phyloP scores from a whole-genome alignment of 129 eudicot species.

The Scalesia atractyloides region DNA sequence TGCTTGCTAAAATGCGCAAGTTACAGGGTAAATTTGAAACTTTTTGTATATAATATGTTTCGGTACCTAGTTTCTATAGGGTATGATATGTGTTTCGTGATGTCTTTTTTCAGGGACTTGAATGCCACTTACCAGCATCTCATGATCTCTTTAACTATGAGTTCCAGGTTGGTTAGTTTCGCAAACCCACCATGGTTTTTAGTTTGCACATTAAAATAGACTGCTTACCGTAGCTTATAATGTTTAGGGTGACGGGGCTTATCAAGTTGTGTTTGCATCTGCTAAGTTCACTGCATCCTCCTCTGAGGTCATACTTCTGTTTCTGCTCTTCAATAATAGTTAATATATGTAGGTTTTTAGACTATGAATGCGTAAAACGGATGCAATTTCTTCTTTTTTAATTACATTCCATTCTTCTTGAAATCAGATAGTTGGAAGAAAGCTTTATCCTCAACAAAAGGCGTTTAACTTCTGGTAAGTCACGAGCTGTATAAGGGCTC shows the following conservation, averaged over 20 bases:
- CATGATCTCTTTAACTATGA: slow-evolving; percentile 88
- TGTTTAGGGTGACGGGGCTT: slow-evolving; percentile 66
- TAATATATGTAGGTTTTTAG: not conserved
- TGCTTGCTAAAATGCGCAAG: slow-evolving; percentile 87
- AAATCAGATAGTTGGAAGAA: slow-evolving; percentile 54
- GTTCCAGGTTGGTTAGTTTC: slow-evolving; percentile 76
- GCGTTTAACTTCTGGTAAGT: slow-evolving; percentile 63
- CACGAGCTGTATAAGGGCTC: not conserved
- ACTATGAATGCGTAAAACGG: not conserved
- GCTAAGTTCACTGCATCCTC: slow-evolving; percentile 42
- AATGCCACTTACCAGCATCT: slow-evolving; percentile 61
- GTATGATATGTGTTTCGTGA: slow-evolving; percentile 2
- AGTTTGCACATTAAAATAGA: slow-evolving; percentile 4
- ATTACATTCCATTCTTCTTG: slow-evolving; percentile 10
- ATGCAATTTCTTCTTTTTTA: not conserved
- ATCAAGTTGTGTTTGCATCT: slow-evolving; percentile 78
- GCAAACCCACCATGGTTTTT: slow-evolving; percentile 7
- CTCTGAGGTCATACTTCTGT: slow-evolving; percentile 60
- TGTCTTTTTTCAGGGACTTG: slow-evolving; percentile 61
- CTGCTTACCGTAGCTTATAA: not conserved
- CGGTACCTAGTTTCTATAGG: not conserved
- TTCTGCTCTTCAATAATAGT: not conserved
- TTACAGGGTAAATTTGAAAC: slow-evolving; percentile 55
- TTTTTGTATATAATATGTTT: slow-evolving; percentile 11
- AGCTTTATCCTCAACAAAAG: slow-evolving; percentile 61